Conservation (phyloP, 345 rosid genomes). For the Noccaea caerulescens region DNA sequence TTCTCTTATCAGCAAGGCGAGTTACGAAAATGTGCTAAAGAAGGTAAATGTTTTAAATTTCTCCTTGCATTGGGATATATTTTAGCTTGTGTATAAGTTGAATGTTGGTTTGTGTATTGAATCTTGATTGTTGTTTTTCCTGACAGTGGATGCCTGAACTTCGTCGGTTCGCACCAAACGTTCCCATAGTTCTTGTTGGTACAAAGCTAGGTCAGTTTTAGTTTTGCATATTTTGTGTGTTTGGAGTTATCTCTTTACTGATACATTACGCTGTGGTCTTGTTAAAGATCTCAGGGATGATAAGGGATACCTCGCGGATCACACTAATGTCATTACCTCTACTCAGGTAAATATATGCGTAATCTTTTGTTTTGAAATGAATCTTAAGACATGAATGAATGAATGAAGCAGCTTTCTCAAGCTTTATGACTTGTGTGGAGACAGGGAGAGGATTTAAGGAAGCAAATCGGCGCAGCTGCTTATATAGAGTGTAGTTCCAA, state of each 20-base stretch:
- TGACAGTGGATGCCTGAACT: constrained; percentile 99
- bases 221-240: neutral
- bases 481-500: constrained; percentile 98
- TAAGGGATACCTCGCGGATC: constrained; percentile 71
- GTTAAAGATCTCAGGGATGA: constrained; percentile 84
- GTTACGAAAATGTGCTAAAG: constrained; percentile 95
- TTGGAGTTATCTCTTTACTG: neutral
- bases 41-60: constrained; percentile 56
- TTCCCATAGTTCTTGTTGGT: constrained; percentile 95
- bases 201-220: constrained; percentile 77
- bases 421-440: constrained; percentile 16
- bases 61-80: neutral
- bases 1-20: constrained; percentile 90
- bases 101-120: constrained; percentile 7
- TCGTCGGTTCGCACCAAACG: constrained; percentile 90
- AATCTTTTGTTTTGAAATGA: neutral
- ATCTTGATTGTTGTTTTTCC: constrained; percentile 32
- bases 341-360: constrained; percentile 54
- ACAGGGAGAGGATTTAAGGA: constrained; percentile 95
- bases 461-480: constrained; percentile 94
- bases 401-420: constrained; percentile 1
- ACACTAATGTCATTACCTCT: constrained; percentile 68
- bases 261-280: neutral
- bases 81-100: constrained; percentile 18
- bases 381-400: neutral